Evolutionary conservation across 2,329 filamentous ascomycete species (phyloP), one percentile per base, ranked within the genome.

Genomic region (Diaporthe citriasiana): DNA sequence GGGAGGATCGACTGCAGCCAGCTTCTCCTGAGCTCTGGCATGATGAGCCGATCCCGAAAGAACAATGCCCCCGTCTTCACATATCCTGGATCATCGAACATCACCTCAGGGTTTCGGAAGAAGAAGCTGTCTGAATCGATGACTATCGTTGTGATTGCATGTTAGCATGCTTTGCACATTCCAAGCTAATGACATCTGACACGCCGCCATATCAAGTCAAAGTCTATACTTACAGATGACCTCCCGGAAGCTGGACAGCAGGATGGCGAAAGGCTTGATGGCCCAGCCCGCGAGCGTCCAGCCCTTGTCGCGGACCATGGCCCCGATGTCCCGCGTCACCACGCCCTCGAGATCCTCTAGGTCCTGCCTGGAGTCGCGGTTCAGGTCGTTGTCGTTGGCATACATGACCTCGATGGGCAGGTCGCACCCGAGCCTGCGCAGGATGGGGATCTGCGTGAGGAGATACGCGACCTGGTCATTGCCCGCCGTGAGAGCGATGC

Each of bases 91-190:
- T 86, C 83, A 0, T 83, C 81, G 76, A 87, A 86, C n/a, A 87
- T 76, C 5, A 79, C 73, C 68, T 81, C 82, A 0, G 85, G 85
- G 72, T 85, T 82, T 22, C 80, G 78, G 75, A 87, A 82, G 78
- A 87, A 87, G 25, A 85, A 77, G 9, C 82, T 81, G 73, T 87
- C 85, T 0, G 85, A 85, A 73, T 87, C 85, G 74, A 87, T 84
- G 75, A 87, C 63, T 68, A 2, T 40, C 27, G 13, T 51, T 68
- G 40, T 13, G n/a, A 33, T 30, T 4, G n/a, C 3, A 4, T 40
- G 33, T 68, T 15, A 53, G 63, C 13, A 40, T 27, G 8, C 13
- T 35, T 15, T 2, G 9, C 10, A 38, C 2, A 38, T 3, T 8
- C 22, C 12, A 38, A 38, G 45, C 22, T 19, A 13, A 35, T 7